These are phyloP conservation scores for Nakazawaea pomicola DNA, from an alignment of 805 yeast species.

Conservation along the genomic window DNA sequence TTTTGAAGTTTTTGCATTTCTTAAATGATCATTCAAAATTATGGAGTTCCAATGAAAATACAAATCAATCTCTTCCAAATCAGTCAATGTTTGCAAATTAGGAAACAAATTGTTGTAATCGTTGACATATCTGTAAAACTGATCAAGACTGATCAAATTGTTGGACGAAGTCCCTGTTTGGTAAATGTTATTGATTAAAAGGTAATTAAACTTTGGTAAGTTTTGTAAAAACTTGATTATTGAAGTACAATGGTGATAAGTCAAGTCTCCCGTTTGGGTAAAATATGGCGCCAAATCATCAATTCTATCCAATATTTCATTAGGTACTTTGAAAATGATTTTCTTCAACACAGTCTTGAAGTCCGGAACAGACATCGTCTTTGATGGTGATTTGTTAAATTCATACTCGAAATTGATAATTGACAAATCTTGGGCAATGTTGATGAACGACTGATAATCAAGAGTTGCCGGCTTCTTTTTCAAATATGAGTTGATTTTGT, in stretches of 20 bases:
- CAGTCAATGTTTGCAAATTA: slow-evolving; percentile 15
- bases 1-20: slow-evolving; percentile 32
- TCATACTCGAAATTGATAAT: slow-evolving; percentile 21
- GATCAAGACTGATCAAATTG: slow-evolving; percentile 16
- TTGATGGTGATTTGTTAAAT: slow-evolving; percentile 14
- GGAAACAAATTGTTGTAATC: slow-evolving; percentile 11
- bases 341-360: slow-evolving; percentile 19
- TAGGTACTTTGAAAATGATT: slow-evolving; percentile 24
- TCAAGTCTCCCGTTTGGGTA: slow-evolving; percentile 33
- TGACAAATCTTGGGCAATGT: slow-evolving; percentile 22
- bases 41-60: slow-evolving; percentile 31
- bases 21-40: slow-evolving; percentile 22
- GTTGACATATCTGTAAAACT: slow-evolving; percentile 22
- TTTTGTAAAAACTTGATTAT: slow-evolving; percentile 39
- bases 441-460: slow-evolving; percentile 17
- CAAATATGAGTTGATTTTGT: slow-evolving; percentile 13
- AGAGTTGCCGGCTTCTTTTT: slow-evolving; percentile 14
- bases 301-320: slow-evolving; percentile 62
- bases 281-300: slow-evolving; percentile 36
- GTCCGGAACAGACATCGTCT: slow-evolving; percentile 16
- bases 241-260: slow-evolving; percentile 42
- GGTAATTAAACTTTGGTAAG: slow-evolving; percentile 27
- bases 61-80: slow-evolving; percentile 23
- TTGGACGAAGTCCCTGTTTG: slow-evolving; percentile 19
- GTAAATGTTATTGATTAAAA: slow-evolving; percentile 16